Evolutionary conservation across 305 asterid species (phyloP), one percentile per base, ranked within the genome.

Genomic region (Fraxinus sp.): DNA sequence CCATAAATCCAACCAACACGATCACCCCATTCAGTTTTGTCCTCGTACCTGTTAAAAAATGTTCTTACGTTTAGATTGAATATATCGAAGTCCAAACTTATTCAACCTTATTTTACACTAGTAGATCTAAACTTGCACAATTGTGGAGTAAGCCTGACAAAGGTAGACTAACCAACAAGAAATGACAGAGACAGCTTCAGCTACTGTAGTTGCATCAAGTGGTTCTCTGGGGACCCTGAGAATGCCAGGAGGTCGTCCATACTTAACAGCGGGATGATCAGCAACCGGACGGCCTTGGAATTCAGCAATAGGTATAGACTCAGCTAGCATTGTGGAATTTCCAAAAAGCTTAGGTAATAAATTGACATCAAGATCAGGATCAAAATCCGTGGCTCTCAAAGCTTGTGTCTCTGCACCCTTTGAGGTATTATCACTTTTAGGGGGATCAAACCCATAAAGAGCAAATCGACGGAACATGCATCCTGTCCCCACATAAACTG

Each of bases 211-310:
- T 6, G 93, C 90, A 62, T 90, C 91, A 13, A 90, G 90, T n/a
- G 90, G 91, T 79, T 85, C 90, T 22, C 86, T 77, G 5, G 90
- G 89, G 30, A 32, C 79, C 64, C 90, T 68, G 5, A 90, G 91
- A 22, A 83, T 83, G 26, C 91, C 91, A 0, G 93, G 91, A 2
- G 90, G 91, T 46, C 93, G 84, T 28, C 93, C 93, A n/a, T 80
- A 87, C 81, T 90, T 90, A 57, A 90, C 89, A 6, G 93, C 90
- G 4, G 90, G 90, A 75, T 90, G 93, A 86, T 90, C 93, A 18
- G 93, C 93, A 0, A 90, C 77, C 5, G 93, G 93, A 11, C 93
- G 93, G 4, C 91, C 93, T 81, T 90, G 88, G 79, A 80, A 90
- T 74, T 90, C 93, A 22, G 93, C 91, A 3, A 88, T 78, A n/a